A percentile compares a stretch with the other conserved stretches of the same genome.
Evolutionary conservation across 1,284 basidiomycete genomes (phyloP).

Genomic region (Ceratobasidium sp.): DNA sequence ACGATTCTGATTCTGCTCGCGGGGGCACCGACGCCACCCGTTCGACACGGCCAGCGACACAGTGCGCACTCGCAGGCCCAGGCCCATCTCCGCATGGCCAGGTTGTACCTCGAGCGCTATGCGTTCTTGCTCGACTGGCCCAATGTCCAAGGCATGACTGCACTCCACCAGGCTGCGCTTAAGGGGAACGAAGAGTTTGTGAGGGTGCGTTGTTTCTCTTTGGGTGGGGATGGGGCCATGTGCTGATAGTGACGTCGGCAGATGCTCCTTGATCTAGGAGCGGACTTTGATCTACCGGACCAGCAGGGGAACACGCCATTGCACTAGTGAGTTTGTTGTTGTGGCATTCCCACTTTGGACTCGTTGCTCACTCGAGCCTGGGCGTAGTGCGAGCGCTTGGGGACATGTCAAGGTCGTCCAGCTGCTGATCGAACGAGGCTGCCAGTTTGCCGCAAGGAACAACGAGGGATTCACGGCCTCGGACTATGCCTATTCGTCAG

Average conservation of each 20-base stretch:
- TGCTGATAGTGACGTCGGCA: conserved; percentile 48
- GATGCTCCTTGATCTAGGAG: conserved; percentile 88
- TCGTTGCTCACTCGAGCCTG: conserved; percentile 36
- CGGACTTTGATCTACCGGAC: conserved; percentile 87
- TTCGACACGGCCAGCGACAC: conserved; percentile 12
- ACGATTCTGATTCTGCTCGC: conserved; percentile 89
- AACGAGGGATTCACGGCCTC: conserved; percentile 89
- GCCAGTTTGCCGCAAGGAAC: conserved; percentile 80
- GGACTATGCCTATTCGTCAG: conserved; percentile 91
- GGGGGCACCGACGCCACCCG: conserved; percentile 57
- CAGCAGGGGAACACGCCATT: conserved; percentile 90
- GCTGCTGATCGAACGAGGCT: conserved; percentile 87
- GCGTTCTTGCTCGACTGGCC: conserved; percentile 89
- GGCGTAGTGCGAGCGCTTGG: conserved; percentile 79
- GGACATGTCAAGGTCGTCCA: conserved; percentile 84
- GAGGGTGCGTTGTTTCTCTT: conserved; percentile 56
- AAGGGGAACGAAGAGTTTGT: conserved; percentile 90
- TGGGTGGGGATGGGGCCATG: conserved; percentile 11
- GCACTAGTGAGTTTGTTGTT: conserved; percentile 74
- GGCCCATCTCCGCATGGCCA: conserved; percentile 74
- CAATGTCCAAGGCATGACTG: conserved; percentile 86
- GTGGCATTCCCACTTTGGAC: conserved; percentile 1
- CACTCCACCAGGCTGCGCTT: conserved; percentile 85
- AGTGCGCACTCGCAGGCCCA: conserved; percentile 63
- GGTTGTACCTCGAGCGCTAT: conserved; percentile 80